Percentiles rank a stretch among this genome's conserved stretches.
phyloP scores from a whole-genome alignment of 2,329 filamentous ascomycete species.

The Talaromyces rugulosus region DNA sequence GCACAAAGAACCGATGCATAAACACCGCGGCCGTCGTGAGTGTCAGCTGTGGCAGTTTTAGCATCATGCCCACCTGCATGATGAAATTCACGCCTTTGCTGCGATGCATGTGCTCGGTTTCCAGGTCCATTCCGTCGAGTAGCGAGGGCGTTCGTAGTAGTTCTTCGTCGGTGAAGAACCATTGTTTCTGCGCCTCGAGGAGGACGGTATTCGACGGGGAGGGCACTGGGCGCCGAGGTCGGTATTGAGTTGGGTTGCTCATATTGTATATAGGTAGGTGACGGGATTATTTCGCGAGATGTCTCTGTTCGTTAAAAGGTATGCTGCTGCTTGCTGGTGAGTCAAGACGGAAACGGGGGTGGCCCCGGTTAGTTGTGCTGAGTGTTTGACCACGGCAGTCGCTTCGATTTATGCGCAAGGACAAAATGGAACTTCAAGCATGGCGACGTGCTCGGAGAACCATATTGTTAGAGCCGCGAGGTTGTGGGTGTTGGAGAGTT shows the following conservation, averaged over 20 bases:
- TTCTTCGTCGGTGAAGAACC: conserved; percentile 84
- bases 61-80: conserved; percentile 84
- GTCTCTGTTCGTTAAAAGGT: not conserved
- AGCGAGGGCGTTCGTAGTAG: conserved; percentile 78
- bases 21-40: conserved; percentile 89
- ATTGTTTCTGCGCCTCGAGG: conserved; percentile 63
- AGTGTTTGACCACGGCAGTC: not conserved
- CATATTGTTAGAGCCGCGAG: not conserved
- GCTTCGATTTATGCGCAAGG: conserved; percentile 2
- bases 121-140: conserved; percentile 70
- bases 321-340: no score
- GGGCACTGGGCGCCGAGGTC: conserved; percentile 27
- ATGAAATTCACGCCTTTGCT: conserved; percentile 97
- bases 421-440: conserved; percentile 2
- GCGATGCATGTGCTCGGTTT: conserved; percentile 74
- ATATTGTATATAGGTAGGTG: no score
- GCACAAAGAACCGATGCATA: conserved; percentile 95
- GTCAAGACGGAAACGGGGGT: not conserved
- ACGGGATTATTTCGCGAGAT: not conserved
- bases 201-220: conserved; percentile 46
- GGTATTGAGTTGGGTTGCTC: conserved; percentile 19
- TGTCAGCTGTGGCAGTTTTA: conserved; percentile 88
- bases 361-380: not conserved
- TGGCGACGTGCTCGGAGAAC: not conserved
- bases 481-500: not conserved